Percentiles rank a stretch among this genome's conserved stretches.
Evolutionary conservation across 176 grass and related monocot genomes (phyloP).

Genomic region (Zizania latifolia): DNA sequence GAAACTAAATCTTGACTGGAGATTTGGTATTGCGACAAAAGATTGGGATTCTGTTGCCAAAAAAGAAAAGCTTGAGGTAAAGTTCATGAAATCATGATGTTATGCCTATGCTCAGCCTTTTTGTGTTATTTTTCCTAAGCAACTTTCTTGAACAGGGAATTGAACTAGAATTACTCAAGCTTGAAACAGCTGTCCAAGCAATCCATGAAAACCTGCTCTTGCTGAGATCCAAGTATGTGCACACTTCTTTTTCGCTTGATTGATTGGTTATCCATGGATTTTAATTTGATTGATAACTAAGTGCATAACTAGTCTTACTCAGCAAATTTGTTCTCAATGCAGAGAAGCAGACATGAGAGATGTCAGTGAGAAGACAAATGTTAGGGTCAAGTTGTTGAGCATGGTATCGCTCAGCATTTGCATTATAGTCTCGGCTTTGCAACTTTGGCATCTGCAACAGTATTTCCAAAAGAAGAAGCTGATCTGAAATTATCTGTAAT

Average conservation of each 20-base stretch:
- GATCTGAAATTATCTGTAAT: constrained; percentile 35
- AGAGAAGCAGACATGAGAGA: constrained; percentile 65
- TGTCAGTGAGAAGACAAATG: constrained; percentile 59
- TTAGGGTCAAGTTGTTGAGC: constrained; percentile 57
- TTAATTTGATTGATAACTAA: not conserved
- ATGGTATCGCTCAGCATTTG: constrained; percentile 59
- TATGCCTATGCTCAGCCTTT: not conserved
- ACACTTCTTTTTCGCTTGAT: not conserved
- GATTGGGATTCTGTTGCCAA: constrained; percentile 71
- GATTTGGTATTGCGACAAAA: constrained; percentile 60
- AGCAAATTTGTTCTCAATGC: constrained; percentile 11
- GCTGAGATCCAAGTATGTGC: constrained; percentile 51
- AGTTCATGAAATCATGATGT: not conserved
- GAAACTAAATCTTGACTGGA: constrained; percentile 83
- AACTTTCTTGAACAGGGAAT: constrained; percentile 49
- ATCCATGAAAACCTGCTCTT: constrained; percentile 62
- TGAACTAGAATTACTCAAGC: constrained; percentile 67
- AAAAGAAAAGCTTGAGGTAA: constrained; percentile 72
- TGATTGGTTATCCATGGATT: not conserved
- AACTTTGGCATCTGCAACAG: constrained; percentile 47
- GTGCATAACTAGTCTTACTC: not conserved
- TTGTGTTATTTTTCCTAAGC: not conserved
- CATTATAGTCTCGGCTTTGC: constrained; percentile 48
- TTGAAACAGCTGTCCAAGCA: constrained; percentile 47
- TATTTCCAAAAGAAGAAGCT: constrained; percentile 86